Percentiles rank a stretch among this genome's conserved stretches.
Conservation (phyloP, 768 basidiomycete genomes). For the Leccinellum rugosiceps region DNA sequence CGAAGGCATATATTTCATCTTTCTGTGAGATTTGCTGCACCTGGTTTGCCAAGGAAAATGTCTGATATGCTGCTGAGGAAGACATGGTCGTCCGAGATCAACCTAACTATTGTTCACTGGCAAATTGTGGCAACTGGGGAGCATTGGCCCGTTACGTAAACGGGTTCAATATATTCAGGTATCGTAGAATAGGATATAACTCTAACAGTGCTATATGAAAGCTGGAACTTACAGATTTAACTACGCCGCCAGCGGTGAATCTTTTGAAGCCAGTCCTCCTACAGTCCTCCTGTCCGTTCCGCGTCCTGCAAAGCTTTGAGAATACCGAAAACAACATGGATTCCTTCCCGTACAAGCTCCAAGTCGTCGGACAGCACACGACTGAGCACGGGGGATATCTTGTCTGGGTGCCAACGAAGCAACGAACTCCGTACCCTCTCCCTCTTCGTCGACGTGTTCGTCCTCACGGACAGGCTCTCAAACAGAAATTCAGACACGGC, state of each 20-base stretch:
- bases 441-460: conserved; percentile 41
- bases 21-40: conserved; percentile 67
- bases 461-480: conserved; percentile 41
- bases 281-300: conserved; percentile 23
- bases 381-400: conserved; percentile 44
- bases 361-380: conserved; percentile 44
- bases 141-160: not conserved
- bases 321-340: conserved; percentile 40
- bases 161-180: too few species aligned
- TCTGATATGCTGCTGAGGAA: conserved; percentile 62
- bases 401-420: conserved; percentile 70
- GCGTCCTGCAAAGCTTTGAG: conserved; percentile 34
- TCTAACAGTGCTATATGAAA: not conserved
- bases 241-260: conserved; percentile 10
- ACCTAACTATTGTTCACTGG: too few species aligned
- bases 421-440: conserved; percentile 58
- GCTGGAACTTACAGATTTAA: not conserved
- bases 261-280: not conserved
- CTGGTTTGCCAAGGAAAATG: conserved; percentile 71
- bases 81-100: conserved; percentile 22
- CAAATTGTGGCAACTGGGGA: not conserved
- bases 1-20: conserved; percentile 78
- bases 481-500: conserved; percentile 51
- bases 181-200: not conserved
- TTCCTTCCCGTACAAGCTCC: conserved; percentile 43